Evolutionary conservation across 2,329 filamentous ascomycete genomes (phyloP).

Genomic region (Kalmusia sp.): DNA sequence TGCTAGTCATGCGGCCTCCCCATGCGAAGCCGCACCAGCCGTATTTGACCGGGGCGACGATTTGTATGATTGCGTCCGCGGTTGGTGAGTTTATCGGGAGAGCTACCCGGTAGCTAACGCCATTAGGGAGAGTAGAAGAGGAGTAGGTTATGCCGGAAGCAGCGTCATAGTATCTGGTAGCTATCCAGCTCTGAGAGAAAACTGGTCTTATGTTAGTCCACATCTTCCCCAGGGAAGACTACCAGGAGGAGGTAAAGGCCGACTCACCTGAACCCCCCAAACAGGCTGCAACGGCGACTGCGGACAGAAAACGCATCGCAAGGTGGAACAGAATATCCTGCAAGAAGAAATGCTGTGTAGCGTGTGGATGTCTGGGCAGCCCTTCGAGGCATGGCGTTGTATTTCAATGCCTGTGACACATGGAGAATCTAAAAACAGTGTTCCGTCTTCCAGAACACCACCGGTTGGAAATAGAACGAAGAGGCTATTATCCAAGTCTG

Average conservation of each 20-base stretch:
- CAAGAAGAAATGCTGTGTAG: too few species aligned
- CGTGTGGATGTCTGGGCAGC: too few species aligned
- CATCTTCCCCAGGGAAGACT: too few species aligned
- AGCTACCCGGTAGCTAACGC: conserved; percentile 23
- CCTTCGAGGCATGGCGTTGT: too few species aligned
- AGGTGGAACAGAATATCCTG: neutral
- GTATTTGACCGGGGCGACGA: conserved; percentile 19
- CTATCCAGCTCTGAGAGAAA: neutral
- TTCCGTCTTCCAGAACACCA: neutral
- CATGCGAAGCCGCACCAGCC: conserved; percentile 28
- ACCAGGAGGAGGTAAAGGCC: neutral
- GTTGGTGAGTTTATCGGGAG: conserved; percentile 15
- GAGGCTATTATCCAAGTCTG: neutral
- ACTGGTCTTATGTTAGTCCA: neutral
- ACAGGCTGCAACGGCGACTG: neutral
- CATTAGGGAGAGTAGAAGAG: conserved; percentile 21
- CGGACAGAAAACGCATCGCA: neutral
- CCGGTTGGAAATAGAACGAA: neutral
- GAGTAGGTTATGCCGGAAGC: conserved; percentile 22
- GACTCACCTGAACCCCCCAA: neutral
- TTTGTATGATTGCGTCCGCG: conserved; percentile 26
- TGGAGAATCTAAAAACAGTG: too few species aligned
- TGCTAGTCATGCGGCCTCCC: conserved; percentile 28
- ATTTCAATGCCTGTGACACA: too few species aligned
- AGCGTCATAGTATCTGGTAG: conserved; percentile 20